Evolutionary conservation across 495 filamentous ascomycete genomes (phyloP).

Genomic region (Durotheca rogersii): DNA sequence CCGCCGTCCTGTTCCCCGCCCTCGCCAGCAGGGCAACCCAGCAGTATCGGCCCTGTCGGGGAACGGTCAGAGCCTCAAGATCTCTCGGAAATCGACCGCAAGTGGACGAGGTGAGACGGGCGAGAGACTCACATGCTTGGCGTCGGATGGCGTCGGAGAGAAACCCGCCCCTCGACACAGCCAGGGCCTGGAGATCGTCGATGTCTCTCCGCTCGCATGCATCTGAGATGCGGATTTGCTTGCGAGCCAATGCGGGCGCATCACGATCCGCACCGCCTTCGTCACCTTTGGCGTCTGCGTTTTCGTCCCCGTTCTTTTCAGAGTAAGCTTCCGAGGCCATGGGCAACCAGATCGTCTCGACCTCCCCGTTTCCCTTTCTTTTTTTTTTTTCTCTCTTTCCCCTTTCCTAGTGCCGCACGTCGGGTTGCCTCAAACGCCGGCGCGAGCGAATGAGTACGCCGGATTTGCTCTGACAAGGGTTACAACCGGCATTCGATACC

Average conservation of each 20-base stretch:
- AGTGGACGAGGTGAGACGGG: conserved; percentile 6
- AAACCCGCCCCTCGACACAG: conserved; percentile 73
- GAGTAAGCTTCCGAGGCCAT: conserved; percentile 8
- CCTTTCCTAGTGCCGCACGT: conserved; percentile 13
- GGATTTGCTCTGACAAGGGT: conserved; percentile 12
- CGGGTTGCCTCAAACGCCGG: conserved; percentile 16
- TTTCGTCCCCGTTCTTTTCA: conserved; percentile 16
- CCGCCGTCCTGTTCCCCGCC: conserved; percentile 17
- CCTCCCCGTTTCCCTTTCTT: no score
- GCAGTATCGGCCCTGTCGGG: conserved; percentile 71
- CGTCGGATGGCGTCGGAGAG: conserved; percentile 77
- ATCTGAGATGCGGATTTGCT: conserved; percentile 56
- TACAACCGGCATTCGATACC: conserved; percentile 18
- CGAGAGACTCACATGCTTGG: conserved; percentile 72
- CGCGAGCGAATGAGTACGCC: conserved; percentile 21
- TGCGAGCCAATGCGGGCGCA: conserved; percentile 14
- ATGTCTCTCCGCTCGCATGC: conserved; percentile 70
- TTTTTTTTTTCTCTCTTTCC: no score
- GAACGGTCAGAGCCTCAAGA: conserved; percentile 20
- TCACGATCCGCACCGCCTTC: conserved; percentile 10
- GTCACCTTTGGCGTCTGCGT: conserved; percentile 12
- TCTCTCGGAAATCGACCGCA: conserved; percentile 21
- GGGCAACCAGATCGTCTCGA: conserved; percentile 2
- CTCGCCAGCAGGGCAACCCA: conserved; percentile 53
- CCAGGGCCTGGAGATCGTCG: conserved; percentile 61